Percentiles rank a stretch among this genome's conserved stretches.
Conservation (phyloP, 495 filamentous ascomycete genomes). For the Talaromyces nanjingensis region DNA sequence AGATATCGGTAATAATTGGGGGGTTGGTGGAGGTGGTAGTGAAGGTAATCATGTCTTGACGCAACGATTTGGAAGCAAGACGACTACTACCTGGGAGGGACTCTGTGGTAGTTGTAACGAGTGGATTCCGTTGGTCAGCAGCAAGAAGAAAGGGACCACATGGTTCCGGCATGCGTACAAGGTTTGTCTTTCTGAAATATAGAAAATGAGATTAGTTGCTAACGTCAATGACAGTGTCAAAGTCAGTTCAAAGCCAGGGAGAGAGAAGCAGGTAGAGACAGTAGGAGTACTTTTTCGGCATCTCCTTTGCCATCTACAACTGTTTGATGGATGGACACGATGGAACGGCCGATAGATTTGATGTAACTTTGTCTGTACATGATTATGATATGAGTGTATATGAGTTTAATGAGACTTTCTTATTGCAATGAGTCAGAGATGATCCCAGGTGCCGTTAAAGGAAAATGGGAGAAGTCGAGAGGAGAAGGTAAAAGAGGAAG, state of each 20-base stretch:
- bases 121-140: constrained; percentile 72
- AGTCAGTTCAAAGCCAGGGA: not conserved
- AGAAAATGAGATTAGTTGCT: not conserved
- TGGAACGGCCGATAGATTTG: not conserved
- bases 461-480: not conserved
- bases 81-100: constrained; percentile 53
- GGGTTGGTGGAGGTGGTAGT: not conserved
- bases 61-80: not conserved
- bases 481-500: too few species aligned
- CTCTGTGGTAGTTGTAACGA: constrained; percentile 70
- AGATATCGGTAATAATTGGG: constrained; percentile 36
- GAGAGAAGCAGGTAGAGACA: not conserved
- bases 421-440: too few species aligned
- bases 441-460: not conserved
- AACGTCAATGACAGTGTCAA: not conserved
- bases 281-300: not conserved
- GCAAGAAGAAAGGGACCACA: constrained; percentile 79
- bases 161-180: constrained; percentile 84
- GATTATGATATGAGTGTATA: not conserved
- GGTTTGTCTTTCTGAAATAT: constrained; percentile 28
- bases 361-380: not conserved
- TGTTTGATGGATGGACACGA: not conserved
- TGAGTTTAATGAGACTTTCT: not conserved
- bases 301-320: not conserved
- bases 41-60: not conserved